A percentile compares a stretch with the other conserved stretches of the same genome.
Evolutionary conservation across 148 eudicot species (phyloP).

Genomic region (Nepenthes mirabilis): DNA sequence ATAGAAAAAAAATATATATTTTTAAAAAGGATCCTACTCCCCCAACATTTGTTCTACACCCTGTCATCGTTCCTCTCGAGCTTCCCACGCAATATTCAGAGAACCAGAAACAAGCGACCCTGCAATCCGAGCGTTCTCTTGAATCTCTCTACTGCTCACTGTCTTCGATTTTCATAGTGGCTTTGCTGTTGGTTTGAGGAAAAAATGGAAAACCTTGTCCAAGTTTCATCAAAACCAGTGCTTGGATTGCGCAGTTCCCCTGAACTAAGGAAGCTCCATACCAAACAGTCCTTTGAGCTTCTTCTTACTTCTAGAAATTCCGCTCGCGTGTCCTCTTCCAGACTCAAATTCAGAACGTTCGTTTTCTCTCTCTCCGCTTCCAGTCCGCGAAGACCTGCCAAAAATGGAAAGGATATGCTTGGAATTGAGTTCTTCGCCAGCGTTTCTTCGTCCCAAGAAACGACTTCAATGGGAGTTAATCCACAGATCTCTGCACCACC

Average conservation of each 20-base stretch:
- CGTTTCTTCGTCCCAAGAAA: slow-evolving; percentile 35
- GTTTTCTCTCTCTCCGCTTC: slow-evolving; percentile 12
- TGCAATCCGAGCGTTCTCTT: too few relatives aligned
- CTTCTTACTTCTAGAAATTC: slow-evolving; percentile 12
- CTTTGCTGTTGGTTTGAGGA: not conserved
- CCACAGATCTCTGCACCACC: slow-evolving; percentile 50
- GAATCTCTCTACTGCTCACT: too few relatives aligned
- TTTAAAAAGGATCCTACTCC: too few relatives aligned
- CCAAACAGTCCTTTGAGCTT: slow-evolving; percentile 15
- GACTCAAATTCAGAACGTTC: slow-evolving; percentile 14
- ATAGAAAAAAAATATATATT: too few relatives aligned
- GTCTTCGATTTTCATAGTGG: not conserved
- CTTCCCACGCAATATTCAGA: too few relatives aligned
- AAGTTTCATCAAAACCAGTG: slow-evolving; percentile 23
- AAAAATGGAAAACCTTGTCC: slow-evolving; percentile 30
- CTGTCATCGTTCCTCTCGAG: too few relatives aligned
- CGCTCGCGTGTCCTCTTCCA: slow-evolving; percentile 9
- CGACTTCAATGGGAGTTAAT: slow-evolving; percentile 56
- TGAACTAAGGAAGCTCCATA: slow-evolving; percentile 7
- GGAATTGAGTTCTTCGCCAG: slow-evolving; percentile 39
- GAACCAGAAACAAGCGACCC: too few relatives aligned
- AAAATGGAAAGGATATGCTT: slow-evolving; percentile 9
- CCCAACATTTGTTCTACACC: too few relatives aligned
- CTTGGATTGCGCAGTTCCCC: slow-evolving; percentile 19
- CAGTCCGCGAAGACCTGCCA: not conserved